These are phyloP conservation scores for Lipomyces spencermartinsiae DNA, from an alignment of 805 yeast genomes.

Conservation along the genomic window DNA sequence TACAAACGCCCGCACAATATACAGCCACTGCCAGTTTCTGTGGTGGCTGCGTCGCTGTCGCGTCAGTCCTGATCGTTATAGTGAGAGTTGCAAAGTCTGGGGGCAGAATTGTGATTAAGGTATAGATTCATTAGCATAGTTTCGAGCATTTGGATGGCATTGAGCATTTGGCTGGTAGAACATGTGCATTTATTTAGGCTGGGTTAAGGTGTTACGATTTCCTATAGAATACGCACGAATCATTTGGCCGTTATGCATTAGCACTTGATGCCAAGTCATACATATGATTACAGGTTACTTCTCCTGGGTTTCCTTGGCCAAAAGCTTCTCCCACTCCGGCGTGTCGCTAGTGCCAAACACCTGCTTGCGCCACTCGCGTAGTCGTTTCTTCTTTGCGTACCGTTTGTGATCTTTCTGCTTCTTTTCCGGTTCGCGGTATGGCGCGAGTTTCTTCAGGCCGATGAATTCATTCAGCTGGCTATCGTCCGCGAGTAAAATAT, in stretches of 20 bases:
- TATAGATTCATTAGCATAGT: background rate
- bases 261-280: background rate
- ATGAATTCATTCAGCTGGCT: constrained; percentile 79
- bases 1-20: constrained; percentile 39
- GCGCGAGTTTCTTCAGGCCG: constrained; percentile 91
- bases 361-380: constrained; percentile 88
- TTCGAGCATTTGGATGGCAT: background rate
- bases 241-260: background rate
- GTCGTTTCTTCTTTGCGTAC: constrained; percentile 77
- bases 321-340: constrained; percentile 39
- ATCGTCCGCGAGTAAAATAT: constrained; percentile 90
- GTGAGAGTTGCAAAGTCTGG: constrained; percentile 18
- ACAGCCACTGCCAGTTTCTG: constrained; percentile 27
- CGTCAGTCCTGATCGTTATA: constrained; percentile 13
- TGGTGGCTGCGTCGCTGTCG: constrained; percentile 26
- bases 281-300: background rate
- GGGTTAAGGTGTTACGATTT: background rate
- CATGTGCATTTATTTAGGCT: background rate
- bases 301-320: background rate
- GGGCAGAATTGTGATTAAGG: background rate
- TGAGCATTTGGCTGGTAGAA: background rate
- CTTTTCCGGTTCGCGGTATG: constrained; percentile 80
- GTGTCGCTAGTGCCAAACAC: constrained; percentile 69
- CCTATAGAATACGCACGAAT: background rate
- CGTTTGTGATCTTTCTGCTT: constrained; percentile 80